Evolutionary conservation across 768 basidiomycete genomes (phyloP).

Genomic region (Suillus paluster): DNA sequence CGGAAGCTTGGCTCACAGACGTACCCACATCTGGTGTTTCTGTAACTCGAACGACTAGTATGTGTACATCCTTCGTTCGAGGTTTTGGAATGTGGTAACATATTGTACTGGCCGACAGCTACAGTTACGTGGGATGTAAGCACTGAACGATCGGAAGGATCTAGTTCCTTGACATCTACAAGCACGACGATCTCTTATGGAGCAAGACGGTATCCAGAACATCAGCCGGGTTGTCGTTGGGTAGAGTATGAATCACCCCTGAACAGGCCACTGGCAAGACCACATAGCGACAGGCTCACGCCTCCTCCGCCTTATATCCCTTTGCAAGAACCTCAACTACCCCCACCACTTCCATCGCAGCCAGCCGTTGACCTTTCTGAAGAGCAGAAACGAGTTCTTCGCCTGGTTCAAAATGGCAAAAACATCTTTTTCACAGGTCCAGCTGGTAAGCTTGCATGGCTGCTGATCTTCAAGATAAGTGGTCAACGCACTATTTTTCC

Average conservation of each 20-base stretch:
- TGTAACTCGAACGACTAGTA: constrained; percentile 14
- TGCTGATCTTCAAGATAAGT: background rate
- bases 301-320: constrained; percentile 3
- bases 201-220: constrained; percentile 1
- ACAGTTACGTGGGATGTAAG: background rate
- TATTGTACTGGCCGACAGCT: background rate
- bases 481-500: background rate
- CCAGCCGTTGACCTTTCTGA: constrained; percentile 31
- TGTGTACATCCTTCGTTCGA: constrained; percentile 21
- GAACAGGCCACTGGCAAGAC: background rate
- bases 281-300: background rate
- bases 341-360: constrained; percentile 6
- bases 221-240: background rate
- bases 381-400: constrained; percentile 48
- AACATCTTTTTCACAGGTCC: constrained; percentile 80
- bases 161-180: constrained; percentile 14
- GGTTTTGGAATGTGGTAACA: background rate
- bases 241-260: background rate
- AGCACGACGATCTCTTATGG: background rate
- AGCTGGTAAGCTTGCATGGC: constrained; percentile 51
- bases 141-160: background rate
- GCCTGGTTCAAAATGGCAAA: constrained; percentile 52
- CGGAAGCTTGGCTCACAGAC: constrained; percentile 26
- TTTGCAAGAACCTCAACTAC: constrained; percentile 1
- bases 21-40: constrained; percentile 15